These are phyloP conservation scores for Dichomitus squalens DNA, from an alignment of 1,284 basidiomycete genomes.

Conservation along the genomic window DNA sequence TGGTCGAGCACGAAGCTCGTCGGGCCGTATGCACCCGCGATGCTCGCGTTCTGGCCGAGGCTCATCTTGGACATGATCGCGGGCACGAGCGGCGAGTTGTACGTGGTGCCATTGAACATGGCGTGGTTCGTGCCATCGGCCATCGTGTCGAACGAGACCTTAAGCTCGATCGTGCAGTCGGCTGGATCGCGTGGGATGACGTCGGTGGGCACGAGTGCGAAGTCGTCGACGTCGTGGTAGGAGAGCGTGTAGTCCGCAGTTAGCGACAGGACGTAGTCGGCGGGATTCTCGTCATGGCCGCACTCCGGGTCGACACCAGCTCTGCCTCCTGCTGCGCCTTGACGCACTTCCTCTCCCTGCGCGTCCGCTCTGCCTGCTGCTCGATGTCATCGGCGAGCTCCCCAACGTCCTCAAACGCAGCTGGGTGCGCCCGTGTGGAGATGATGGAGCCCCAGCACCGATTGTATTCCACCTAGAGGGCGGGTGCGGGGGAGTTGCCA, in stretches of 20 bases:
- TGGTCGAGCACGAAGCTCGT: constrained; percentile 76
- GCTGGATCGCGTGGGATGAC: constrained; percentile 44
- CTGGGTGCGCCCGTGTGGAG: constrained; percentile 22
- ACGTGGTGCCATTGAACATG: constrained; percentile 74
- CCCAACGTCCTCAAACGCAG: constrained; percentile 30
- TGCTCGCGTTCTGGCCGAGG: constrained; percentile 76
- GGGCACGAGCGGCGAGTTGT: constrained; percentile 71
- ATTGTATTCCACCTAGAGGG: constrained; percentile 60
- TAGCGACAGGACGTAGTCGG: constrained; percentile 94
- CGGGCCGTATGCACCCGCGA: constrained; percentile 76
- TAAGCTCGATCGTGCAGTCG: constrained; percentile 57
- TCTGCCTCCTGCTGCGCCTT: constrained; percentile 60
- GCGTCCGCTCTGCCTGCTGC: constrained; percentile 80
- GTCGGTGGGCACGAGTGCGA: constrained; percentile 58
- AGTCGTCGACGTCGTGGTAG: constrained; percentile 65
- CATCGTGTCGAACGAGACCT: constrained; percentile 71
- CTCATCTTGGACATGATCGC: constrained; percentile 75
- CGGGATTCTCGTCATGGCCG: constrained; percentile 66
- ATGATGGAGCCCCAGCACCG: constrained; percentile 28
- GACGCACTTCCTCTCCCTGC: constrained; percentile 73
- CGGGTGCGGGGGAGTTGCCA: constrained; percentile 26
- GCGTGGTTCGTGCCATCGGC: constrained; percentile 79
- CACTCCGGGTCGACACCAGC: constrained; percentile 45
- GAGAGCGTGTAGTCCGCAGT: constrained; percentile 97
- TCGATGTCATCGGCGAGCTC: constrained; percentile 70